Evolutionary conservation across 495 filamentous ascomycete species (phyloP).

Genomic region (Daldinia vernicosa): DNA sequence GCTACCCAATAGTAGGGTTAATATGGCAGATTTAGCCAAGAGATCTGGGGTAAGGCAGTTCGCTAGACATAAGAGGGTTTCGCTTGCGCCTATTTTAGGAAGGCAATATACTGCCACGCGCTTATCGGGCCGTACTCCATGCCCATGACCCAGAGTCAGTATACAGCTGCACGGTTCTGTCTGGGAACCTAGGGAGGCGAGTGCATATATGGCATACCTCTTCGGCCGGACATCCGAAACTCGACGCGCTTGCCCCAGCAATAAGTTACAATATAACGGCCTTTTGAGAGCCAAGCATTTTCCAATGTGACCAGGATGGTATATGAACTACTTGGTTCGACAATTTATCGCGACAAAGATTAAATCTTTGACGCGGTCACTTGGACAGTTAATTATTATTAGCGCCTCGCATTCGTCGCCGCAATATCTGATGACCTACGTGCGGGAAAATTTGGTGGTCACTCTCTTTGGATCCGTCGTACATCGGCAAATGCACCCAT

Average conservation of each 20-base stretch:
- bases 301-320: neutral
- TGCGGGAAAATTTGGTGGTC: neutral
- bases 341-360: constrained; percentile 10
- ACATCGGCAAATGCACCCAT: constrained; percentile 7
- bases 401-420: neutral
- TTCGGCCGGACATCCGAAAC: constrained; percentile 13
- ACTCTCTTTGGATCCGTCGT: constrained; percentile 1
- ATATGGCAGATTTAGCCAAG: constrained; percentile 22
- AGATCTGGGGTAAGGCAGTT: neutral
- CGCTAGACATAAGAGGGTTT: neutral
- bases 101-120: constrained; percentile 16
- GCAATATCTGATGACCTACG: neutral
- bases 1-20: constrained; percentile 28
- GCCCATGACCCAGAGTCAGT: neutral
- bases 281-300: constrained; percentile 1
- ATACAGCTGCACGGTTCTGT: neutral
- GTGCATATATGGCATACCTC: constrained; percentile 1
- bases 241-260: constrained; percentile 16
- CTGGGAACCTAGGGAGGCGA: neutral
- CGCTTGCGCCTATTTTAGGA: constrained; percentile 13
- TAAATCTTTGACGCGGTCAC: constrained; percentile 5
- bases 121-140: constrained; percentile 35
- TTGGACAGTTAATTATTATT: neutral
- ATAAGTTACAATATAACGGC: neutral
- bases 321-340: neutral